Evolutionary conservation across 495 filamentous ascomycete species (phyloP).

Genomic region (Rhypophila decipiens): DNA sequence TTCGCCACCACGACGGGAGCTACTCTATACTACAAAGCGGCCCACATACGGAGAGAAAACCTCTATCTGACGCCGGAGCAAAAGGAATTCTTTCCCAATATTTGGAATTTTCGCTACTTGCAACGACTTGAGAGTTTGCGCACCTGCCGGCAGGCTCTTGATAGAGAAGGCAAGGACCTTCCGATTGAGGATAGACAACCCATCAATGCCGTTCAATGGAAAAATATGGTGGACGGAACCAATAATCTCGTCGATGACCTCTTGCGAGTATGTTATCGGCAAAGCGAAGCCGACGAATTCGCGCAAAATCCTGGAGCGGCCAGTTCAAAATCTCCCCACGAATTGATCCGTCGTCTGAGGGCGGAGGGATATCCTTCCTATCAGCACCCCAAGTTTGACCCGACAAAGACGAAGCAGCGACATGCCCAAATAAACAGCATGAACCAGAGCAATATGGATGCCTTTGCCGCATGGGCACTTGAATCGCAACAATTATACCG

Average conservation of each 20-base stretch:
- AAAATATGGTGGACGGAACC: conserved; percentile 8
- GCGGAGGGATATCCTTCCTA: conserved; percentile 33
- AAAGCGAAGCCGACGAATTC: conserved; percentile 7
- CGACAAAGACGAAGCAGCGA: conserved; percentile 1
- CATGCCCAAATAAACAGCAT: no score
- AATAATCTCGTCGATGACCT: conserved; percentile 20
- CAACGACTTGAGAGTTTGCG: background rate
- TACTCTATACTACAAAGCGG: no score
- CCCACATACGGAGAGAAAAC: background rate
- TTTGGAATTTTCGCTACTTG: background rate
- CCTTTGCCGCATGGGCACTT: conserved; percentile 24
- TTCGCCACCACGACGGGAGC: no score
- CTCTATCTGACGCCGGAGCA: background rate
- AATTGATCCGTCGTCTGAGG: conserved; percentile 20
- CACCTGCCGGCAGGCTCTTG: conserved; percentile 8
- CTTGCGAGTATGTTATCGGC: conserved; percentile 13
- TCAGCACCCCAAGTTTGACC: conserved; percentile 15
- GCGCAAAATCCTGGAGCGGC: background rate
- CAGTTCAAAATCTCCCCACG: conserved; percentile 25
- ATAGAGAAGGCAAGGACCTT: conserved; percentile 5
- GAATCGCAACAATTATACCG: no score
- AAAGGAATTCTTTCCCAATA: background rate
- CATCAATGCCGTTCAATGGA: conserved; percentile 5
- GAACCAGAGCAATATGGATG: conserved; percentile 27
- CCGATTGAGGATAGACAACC: conserved; percentile 7